Base-by-base conservation (phyloP, 2,329 filamentous ascomycete genomes). In the Purpureocillium takamizusanense region DNA sequence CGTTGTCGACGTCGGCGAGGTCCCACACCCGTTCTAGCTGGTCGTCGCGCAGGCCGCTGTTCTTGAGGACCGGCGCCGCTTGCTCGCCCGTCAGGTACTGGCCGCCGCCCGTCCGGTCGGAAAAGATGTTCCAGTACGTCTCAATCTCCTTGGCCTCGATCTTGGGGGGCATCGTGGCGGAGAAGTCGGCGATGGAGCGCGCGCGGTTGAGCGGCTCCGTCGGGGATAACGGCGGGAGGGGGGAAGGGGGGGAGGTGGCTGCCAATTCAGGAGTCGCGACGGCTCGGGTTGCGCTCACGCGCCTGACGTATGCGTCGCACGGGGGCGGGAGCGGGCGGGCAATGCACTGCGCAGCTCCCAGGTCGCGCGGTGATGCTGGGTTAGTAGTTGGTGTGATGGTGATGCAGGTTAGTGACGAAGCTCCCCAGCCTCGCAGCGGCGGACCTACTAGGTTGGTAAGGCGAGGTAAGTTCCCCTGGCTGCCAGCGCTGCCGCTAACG, bases 1-100 rank as follows among this genome's bases (percentile, higher is more conserved):
- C 92, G 52, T 89, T 89, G 64, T 98, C 92, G 44, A 98, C 87
- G 60, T 98, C 92, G 42, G 92, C 87, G 46, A 98, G 74, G 56
- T 98, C 92, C 92, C 92, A 98, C 46, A 98, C 86, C 52, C 81
- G 78, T 67, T 97, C 92, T n/a, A 98, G 81, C 66, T 98, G 90
- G 55, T 74, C 72, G 54, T 79, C 75, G 40, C 72, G 70, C 45
- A 79, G 60, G 11, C 75, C 75, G 48, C 74, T 78, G 63, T 79
- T 78, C 61, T 79, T 79, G 38, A 79, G 67, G 31, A 79, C 72
- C 11, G 75, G 75, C 35, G 74, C 75, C 17, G 75, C 75, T 52
- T 76, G 71, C 53, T 79, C 75, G 54, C 75, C 75, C 7, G 74
- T 78, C 21, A 79, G 60, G 50, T 64, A 77, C 57, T 78, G 69